Base-by-base conservation (phyloP, 2,329 filamentous ascomycete genomes). In the Paecilomyces sp. region DNA sequence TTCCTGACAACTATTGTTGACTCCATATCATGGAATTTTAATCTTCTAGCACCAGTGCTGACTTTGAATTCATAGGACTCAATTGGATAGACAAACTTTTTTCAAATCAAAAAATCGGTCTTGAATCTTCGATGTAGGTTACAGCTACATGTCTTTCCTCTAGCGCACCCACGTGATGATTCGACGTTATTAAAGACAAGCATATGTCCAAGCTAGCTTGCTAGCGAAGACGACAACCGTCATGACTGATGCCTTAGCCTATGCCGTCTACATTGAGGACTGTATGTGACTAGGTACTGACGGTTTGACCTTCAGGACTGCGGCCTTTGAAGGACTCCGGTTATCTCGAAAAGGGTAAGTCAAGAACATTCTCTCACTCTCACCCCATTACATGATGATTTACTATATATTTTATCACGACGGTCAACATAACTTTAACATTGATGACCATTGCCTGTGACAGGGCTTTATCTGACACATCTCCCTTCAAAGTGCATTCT, bases 111-210 rank as follows among this genome's bases (percentile, higher is more conserved):
- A n/a, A 47, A n/a, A 18, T 47, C 18, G n/a, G n/a, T n/a, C 41
- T 18, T 47, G 3, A 47, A 47, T 47, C 18, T 6, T 47, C 7
- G n/a, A 47, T 55, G 30, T 18, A 56, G 55, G 25, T 34, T 63
- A 57, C 36, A 28, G 56, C n/a, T 57, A 58, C 55, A 50, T 31
- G 53, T n/a, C 54, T 67, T 60, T 68, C 58, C 41, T 57, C 62
- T 59, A 59, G 50, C 57, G 31, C 31, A 63, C 63, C 64, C 62
- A 68, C 70, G 86, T 94, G 91, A 94, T 94, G 90, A 94, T 83
- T 82, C 77, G 85, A 91, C 88, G 85, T 82, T 80, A 83, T 84
- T 79, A 88, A 86, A 85, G 91, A 95, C 91, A 95, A 95, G 91
- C 91, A 95, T 95, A 95, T 95, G 91, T 95, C 91, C 83, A 88